Evolutionary conservation across 306 rosid species (phyloP).

Genomic region (Amphicarpaea edgeworthii): DNA sequence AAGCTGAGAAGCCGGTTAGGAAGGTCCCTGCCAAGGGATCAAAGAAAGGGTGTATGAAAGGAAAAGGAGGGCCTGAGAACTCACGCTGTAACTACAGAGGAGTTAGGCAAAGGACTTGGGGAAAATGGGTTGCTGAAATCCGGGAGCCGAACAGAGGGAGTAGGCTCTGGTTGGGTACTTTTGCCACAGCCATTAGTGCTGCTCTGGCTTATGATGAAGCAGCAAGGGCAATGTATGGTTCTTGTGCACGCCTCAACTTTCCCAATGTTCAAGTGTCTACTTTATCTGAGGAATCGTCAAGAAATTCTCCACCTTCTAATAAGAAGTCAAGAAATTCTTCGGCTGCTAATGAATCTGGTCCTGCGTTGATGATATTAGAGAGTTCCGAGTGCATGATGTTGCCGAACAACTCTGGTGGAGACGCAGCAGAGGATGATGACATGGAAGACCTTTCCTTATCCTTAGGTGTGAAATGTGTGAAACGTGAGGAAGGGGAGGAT

Average conservation of each 20-base stretch:
- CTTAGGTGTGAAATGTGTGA: conserved; percentile 45
- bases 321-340: conserved; percentile 43
- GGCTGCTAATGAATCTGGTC: conserved; percentile 9
- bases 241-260: conserved; percentile 76
- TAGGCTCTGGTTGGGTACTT: conserved; percentile 22
- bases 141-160: conserved; percentile 16
- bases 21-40: conserved; percentile 84
- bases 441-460: conserved; percentile 48
- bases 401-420: conserved; percentile 49
- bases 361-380: conserved; percentile 37
- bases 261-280: conserved; percentile 61
- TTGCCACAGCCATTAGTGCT: conserved; percentile 67
- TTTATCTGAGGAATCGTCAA: conserved; percentile 48
- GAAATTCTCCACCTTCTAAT: conserved; percentile 41
- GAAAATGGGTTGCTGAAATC: conserved; percentile 15
- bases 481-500: conserved; percentile 47
- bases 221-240: conserved; percentile 75
- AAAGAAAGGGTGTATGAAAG: conserved; percentile 57
- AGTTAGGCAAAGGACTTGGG: conserved; percentile 20
- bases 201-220: conserved; percentile 86
- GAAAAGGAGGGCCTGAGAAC: conserved; percentile 72
- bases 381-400: conserved; percentile 47
- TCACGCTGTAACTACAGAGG: conserved; percentile 44
- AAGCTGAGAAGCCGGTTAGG: conserved; percentile 51
- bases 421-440: conserved; percentile 41